Evolutionary conservation across 371 early-diverging fungal genomes (phyloP).

Genomic region (Haplosporangium sp.): DNA sequence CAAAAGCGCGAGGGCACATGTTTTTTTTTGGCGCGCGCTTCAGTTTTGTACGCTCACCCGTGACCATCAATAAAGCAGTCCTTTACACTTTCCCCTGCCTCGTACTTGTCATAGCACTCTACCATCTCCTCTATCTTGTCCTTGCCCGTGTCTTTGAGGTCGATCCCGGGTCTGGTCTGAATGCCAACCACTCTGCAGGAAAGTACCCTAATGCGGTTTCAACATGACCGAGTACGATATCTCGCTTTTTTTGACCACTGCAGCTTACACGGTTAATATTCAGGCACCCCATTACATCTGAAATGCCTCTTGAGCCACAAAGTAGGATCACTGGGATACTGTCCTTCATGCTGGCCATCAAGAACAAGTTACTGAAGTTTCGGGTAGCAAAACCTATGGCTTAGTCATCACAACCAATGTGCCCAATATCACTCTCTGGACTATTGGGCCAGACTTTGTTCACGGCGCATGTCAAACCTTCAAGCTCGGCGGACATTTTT

Average conservation of each 20-base stretch:
- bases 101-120: too few relatives aligned
- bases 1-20: too few relatives aligned
- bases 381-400: conserved; percentile 3
- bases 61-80: too few relatives aligned
- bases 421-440: conserved; percentile 30
- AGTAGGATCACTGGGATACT: conserved; percentile 15
- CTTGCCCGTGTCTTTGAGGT: conserved; percentile 12
- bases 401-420: conserved; percentile 33
- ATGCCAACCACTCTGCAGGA: conserved; percentile 19
- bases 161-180: conserved; percentile 24
- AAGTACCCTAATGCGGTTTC: conserved; percentile 16
- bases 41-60: too few relatives aligned
- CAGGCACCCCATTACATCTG: background rate
- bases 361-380: background rate
- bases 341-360: conserved; percentile 8
- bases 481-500: conserved; percentile 19
- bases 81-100: too few relatives aligned
- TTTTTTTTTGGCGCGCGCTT: too few relatives aligned
- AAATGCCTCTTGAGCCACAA: conserved; percentile 20
- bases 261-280: conserved; percentile 18
- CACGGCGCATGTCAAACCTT: conserved; percentile 13
- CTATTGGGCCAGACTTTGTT: conserved; percentile 7
- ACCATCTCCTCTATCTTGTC: background rate
- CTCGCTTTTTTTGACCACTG: conserved; percentile 14
- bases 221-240: conserved; percentile 27